These are phyloP conservation scores for Podospora appendiculata DNA, from an alignment of 495 filamentous ascomycete genomes.

Conservation along the genomic window DNA sequence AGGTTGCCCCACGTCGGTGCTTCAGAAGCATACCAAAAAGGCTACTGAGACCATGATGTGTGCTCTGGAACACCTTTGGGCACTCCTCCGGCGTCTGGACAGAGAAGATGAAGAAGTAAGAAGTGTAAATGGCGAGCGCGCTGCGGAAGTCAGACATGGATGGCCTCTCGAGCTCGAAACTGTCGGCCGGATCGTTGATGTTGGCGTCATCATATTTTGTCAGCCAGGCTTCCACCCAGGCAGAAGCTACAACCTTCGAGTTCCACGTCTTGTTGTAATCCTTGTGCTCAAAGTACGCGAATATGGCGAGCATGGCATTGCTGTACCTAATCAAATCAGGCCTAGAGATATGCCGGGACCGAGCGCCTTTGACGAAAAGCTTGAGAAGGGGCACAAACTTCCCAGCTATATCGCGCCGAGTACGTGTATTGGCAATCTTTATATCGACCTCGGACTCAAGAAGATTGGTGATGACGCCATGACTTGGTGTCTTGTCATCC, in stretches of 20 bases:
- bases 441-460: slow-evolving; percentile 55
- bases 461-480: slow-evolving; percentile 56
- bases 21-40: slow-evolving; percentile 63
- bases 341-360: slow-evolving; percentile 11
- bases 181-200: slow-evolving; percentile 41
- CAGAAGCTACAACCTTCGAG: slow-evolving; percentile 50
- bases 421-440: slow-evolving; percentile 41
- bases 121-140: slow-evolving; percentile 54
- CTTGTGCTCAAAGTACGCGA: slow-evolving; percentile 20
- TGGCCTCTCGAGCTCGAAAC: slow-evolving; percentile 52
- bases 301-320: slow-evolving; percentile 17
- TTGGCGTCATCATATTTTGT: slow-evolving; percentile 45
- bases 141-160: slow-evolving; percentile 49
- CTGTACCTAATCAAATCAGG: slow-evolving; percentile 16
- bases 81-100: slow-evolving; percentile 57
- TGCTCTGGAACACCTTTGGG: slow-evolving; percentile 58
- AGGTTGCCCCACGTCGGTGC: slow-evolving; percentile 49
- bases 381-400: slow-evolving; percentile 58
- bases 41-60: slow-evolving; percentile 57
- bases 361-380: slow-evolving; percentile 41
- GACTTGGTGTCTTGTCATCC: slow-evolving; percentile 54
- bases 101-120: slow-evolving; percentile 63
- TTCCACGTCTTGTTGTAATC: slow-evolving; percentile 60
- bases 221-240: slow-evolving; percentile 56
- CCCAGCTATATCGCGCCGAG: slow-evolving; percentile 44